Base-by-base conservation (phyloP, 2,329 filamentous ascomycete species). In the Calonectria multiphialidica region DNA sequence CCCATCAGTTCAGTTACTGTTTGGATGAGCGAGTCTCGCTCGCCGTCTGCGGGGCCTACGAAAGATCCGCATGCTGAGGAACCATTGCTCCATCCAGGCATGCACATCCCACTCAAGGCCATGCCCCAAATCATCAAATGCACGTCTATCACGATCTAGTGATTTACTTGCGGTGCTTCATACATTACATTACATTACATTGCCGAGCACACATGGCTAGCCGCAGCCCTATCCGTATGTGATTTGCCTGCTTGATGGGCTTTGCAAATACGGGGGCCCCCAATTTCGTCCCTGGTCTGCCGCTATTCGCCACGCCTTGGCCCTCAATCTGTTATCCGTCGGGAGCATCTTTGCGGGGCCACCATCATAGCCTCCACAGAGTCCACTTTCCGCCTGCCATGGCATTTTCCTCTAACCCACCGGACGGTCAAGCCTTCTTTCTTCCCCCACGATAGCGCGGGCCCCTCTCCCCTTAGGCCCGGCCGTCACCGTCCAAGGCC, bases 331-430 rank as follows among this genome's bases (percentile, higher is more conserved):
- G 45, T 28, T 55, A 28, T 63, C 66, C 66, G 45, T 63, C 35
- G 21, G 57, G 50, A 50, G 61, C 28, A 37, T 47, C 53, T 62
- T 37, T 35, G 62, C 28, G 61, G 59, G 33, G 53, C 40, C 66
- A 49, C 70, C 63, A 28, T 66, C 45, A 23, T 50, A n/a, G 28
- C 40, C 35, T 65, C n/a, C 57, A 50, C 49, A 47, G 53, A 73
- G 75, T 68, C 76, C 76, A 78, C 76, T 74, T 76, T 72, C 75
- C 74, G 63, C 44, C 49, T 21, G 16, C 57, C 28, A 42, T 73
- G 44, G 30, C 50, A 67, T 30, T 23, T 73, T 65, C 68, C 64
- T 66, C 67, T 63, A 66, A 40, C n/a, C 67, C 62, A 40, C 61
- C 40, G 8, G 8, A 15, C 10, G 40, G 57, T n/a, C 37, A 44